Evolutionary conservation across 768 basidiomycete species (phyloP).

Genomic region (Macrolepiota dolichaula): DNA sequence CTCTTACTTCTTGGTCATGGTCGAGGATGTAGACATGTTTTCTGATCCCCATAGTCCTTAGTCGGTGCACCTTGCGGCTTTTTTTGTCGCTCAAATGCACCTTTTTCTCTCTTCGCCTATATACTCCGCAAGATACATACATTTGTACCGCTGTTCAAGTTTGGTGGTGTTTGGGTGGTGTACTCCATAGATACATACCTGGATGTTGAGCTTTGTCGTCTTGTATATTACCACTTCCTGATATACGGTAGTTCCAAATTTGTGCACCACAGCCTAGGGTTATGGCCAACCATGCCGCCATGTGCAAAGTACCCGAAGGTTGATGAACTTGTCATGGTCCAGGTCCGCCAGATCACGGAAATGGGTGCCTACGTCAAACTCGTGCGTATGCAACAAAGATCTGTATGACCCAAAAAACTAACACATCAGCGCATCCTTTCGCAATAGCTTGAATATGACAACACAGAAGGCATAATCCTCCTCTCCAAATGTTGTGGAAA

Average conservation of each 20-base stretch:
- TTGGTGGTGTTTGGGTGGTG: no score
- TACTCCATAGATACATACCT: no score
- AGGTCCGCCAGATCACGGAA: slow-evolving; percentile 98
- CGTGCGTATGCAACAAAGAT: no score
- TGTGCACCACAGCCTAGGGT: not conserved
- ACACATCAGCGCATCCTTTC: not conserved
- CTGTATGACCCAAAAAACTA: not conserved
- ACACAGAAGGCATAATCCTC: slow-evolving; percentile 99
- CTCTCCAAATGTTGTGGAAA: no score
- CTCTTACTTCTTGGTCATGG: not conserved
- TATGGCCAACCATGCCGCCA: slow-evolving; percentile 24
- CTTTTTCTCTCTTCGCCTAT: no score
- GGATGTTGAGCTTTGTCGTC: no score
- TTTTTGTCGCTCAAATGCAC: not conserved
- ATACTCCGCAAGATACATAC: no score
- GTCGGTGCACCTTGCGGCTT: not conserved
- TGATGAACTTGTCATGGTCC: slow-evolving; percentile 99
- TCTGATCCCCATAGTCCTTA: not conserved
- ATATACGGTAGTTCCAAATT: not conserved
- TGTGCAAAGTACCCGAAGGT: slow-evolving; percentile 94
- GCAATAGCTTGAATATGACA: slow-evolving; percentile 94
- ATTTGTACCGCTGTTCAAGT: no score
- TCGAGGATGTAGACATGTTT: no score
- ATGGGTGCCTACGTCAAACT: slow-evolving; percentile 99
- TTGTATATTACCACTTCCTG: no score